These are phyloP conservation scores for Alnus glutinosa DNA, from an alignment of 306 rosid genomes.

Conservation along the genomic window DNA sequence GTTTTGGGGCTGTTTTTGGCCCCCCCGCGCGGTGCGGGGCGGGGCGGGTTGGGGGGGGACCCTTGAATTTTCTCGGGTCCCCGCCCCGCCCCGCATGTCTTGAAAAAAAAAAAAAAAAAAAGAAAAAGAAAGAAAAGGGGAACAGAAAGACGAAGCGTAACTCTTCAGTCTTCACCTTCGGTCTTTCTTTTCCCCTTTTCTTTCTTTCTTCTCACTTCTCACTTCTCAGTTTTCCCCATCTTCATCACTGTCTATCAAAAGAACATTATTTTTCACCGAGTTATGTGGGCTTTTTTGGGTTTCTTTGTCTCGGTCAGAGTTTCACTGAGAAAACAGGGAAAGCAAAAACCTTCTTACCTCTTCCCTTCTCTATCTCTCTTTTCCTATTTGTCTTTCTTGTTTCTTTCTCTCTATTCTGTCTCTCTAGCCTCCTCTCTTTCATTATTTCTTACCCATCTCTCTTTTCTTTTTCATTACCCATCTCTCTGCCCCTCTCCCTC, in stretches of 20 bases:
- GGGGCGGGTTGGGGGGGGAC: too few species aligned
- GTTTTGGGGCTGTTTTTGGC: too few species aligned
- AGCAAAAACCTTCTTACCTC: slow-evolving; percentile 68
- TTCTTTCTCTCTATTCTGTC: neutral
- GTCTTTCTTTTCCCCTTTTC: too few species aligned
- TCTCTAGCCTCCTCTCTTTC: slow-evolving; percentile 27
- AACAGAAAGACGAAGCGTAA: too few species aligned
- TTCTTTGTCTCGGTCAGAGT: slow-evolving; percentile 91
- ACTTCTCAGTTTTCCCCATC: too few species aligned
- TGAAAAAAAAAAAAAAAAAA: too few species aligned
- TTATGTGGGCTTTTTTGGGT: slow-evolving; percentile 97
- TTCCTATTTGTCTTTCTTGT: slow-evolving; percentile 8
- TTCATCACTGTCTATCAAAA: slow-evolving; percentile 90
- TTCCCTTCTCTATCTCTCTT: slow-evolving; percentile 13
- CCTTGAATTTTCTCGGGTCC: too few species aligned
- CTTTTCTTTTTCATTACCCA: slow-evolving; percentile 28
- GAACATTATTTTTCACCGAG: slow-evolving; percentile 83
- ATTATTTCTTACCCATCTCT: slow-evolving; percentile 27
- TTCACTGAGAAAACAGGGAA: slow-evolving; percentile 91
- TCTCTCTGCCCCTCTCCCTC: slow-evolving; percentile 15
- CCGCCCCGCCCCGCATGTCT: too few species aligned
- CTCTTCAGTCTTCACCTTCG: too few species aligned
- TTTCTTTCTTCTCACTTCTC: too few species aligned
- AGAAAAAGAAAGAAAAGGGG: too few species aligned
- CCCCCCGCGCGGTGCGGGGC: too few species aligned